phyloP scores from a whole-genome alignment of 73 alveolate genomes.

The Stentor coeruleus region DNA sequence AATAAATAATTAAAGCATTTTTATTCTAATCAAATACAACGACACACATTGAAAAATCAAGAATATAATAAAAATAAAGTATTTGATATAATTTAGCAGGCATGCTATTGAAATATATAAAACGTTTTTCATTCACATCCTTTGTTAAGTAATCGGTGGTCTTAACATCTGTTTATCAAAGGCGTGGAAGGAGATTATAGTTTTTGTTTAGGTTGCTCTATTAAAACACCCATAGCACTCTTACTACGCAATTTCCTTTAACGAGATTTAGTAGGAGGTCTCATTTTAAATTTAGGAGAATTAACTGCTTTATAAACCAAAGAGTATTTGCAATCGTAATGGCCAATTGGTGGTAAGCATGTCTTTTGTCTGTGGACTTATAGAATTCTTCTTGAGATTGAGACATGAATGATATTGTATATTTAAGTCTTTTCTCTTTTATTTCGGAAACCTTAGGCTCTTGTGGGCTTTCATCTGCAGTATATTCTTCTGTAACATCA shows the following conservation, averaged over 20 bases:
- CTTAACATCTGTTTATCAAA: slow-evolving; percentile 17
- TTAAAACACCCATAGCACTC: neutral
- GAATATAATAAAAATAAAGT: too few relatives aligned
- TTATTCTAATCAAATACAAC: too few relatives aligned
- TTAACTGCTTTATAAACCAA: neutral
- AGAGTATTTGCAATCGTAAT: neutral
- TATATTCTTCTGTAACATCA: neutral
- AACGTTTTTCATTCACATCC: slow-evolving; percentile 14
- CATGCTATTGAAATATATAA: neutral
- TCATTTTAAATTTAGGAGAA: neutral
- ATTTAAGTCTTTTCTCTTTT: too few relatives aligned
- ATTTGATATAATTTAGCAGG: too few relatives aligned
- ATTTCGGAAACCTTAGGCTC: neutral
- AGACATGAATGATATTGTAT: neutral
- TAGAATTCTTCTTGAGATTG: slow-evolving; percentile 4
- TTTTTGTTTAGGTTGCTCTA: neutral
- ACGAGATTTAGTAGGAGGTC: slow-evolving; percentile 4
- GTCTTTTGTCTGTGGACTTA: slow-evolving; percentile 5
- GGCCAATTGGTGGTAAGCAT: neutral
- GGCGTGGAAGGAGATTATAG: neutral
- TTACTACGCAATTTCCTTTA: neutral
- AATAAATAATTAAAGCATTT: too few relatives aligned
- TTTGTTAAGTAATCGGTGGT: neutral
- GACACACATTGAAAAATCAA: too few relatives aligned
- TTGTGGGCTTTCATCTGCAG: neutral